Base-by-base conservation (phyloP, 192 early-diverging fungal genomes). In the Mortierella antarctica region DNA sequence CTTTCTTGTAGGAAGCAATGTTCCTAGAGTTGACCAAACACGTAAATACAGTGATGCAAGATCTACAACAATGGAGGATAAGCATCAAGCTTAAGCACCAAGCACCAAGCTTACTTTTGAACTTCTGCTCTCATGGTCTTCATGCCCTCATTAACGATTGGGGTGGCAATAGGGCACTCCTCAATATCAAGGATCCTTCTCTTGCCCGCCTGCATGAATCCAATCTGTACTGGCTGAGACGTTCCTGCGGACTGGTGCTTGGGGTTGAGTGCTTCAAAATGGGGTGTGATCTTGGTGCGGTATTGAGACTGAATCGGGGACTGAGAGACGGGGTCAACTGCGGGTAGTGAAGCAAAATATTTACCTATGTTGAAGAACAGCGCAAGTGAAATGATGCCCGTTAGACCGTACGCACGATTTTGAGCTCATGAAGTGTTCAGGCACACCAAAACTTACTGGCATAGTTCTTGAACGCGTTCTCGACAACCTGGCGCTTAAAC, bases 261-360 rank as follows among this genome's bases (percentile, higher is more conserved):
- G 11, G 82, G 77, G 60, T 87, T 86, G 50, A 67, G 84, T 31
- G 83, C 84, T 39, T 88, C 86, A 78, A 89, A 89, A 65, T 93
- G 92, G 47, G 90, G 90, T 0, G 90, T 88, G 23, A 93, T 84
- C 77, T 93, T 93, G 18, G 86, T 91, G 57, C 92, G 89, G 70
- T 89, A 89, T 5, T 88, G 86, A 53, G 86, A 85, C 31, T 85
- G 76, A 47, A 86, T 57, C 12, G 92, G 92, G 0, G 90, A 90
- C 42, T 77, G 82, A 9, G 81, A 73, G 2, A 90, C 85, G 0
- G 80, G 73, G 5, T 66, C 41, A 9, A 93, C 83, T 20, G 77
- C 17, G 21, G 86, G 77, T 13, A 81, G 63, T 57, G 67, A 65
- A 83, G 83, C 55, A 83, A 73, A 55, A 74, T 82, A 67, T 80